phyloP scores from a whole-genome alignment of 805 yeast genomes.

The Nakazawaea sp. region DNA sequence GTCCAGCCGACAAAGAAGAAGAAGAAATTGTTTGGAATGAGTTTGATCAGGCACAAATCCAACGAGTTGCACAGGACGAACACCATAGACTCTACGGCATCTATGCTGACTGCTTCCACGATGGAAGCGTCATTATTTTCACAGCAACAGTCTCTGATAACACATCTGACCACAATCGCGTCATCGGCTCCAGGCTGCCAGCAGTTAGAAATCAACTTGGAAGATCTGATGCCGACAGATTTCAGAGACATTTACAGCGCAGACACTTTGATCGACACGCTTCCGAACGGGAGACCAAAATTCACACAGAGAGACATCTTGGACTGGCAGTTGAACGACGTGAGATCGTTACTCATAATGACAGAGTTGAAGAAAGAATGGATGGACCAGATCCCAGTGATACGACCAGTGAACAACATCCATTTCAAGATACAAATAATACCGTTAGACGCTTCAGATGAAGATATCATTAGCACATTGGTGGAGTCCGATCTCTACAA shows the following conservation, averaged over 20 bases:
- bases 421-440: conserved; percentile 41
- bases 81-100: not conserved
- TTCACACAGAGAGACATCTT: conserved; percentile 57
- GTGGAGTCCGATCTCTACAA: conserved; percentile 57
- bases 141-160: conserved; percentile 3
- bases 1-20: conserved; percentile 10
- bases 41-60: not conserved
- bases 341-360: conserved; percentile 56
- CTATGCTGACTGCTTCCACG: not conserved
- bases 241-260: conserved; percentile 53
- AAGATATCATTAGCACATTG: conserved; percentile 38
- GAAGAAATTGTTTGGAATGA: conserved; percentile 6
- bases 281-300: conserved; percentile 52
- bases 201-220: conserved; percentile 22
- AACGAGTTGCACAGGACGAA: conserved; percentile 2
- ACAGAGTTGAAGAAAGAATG: conserved; percentile 46
- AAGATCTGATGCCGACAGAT: conserved; percentile 45
- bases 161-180: not conserved
- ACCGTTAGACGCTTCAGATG: conserved; percentile 47
- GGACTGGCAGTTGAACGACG: conserved; percentile 69
- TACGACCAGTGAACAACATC: conserved; percentile 23
- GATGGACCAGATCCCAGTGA: conserved; percentile 42
- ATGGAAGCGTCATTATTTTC: conserved; percentile 5
- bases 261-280: conserved; percentile 41
- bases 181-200: not conserved